phyloP scores from a whole-genome alignment of 2,329 filamentous ascomycete species.

The Apiospora sp. region DNA sequence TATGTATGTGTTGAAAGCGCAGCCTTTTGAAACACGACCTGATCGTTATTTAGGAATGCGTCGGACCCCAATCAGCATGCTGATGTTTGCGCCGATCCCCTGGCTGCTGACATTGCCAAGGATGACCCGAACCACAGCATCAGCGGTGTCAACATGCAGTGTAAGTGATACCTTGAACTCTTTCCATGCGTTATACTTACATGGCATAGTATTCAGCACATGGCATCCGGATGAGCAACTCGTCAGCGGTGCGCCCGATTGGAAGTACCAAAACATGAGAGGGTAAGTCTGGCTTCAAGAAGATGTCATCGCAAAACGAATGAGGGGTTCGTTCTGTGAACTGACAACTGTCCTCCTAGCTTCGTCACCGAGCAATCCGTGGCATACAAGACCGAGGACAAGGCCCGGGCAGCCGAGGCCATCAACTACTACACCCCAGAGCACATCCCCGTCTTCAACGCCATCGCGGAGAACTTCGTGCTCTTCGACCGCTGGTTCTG shows the following conservation, averaged over 20 bases:
- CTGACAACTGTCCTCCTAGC: not conserved
- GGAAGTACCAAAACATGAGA: slow-evolving; percentile 23
- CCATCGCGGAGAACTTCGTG: slow-evolving; percentile 22
- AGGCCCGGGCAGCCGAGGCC: slow-evolving; percentile 6
- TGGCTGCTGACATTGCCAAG: slow-evolving; percentile 18
- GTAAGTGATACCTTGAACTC: not conserved
- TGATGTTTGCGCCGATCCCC: slow-evolving; percentile 6
- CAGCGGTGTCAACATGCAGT: slow-evolving; percentile 22
- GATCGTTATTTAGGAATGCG: not conserved
- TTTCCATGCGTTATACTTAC: not conserved
- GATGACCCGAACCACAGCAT: slow-evolving; percentile 23
- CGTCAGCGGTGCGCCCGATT: slow-evolving; percentile 9
- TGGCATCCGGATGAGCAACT: slow-evolving; percentile 20
- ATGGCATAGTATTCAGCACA: not conserved
- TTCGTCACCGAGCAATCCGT: slow-evolving; percentile 22
- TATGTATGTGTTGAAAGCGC: not conserved
- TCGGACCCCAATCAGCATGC: slow-evolving; percentile 21
- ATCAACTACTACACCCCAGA: slow-evolving; percentile 24
- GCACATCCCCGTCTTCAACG: slow-evolving; percentile 23
- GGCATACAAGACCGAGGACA: slow-evolving; percentile 21
- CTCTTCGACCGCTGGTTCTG: slow-evolving; percentile 24
- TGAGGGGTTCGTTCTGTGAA: not conserved
- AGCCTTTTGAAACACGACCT: not conserved
- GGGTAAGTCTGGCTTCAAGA: not conserved
- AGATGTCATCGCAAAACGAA: not conserved